These are phyloP conservation scores for Gymnopilus junonius DNA, from an alignment of 768 basidiomycete genomes.

Conservation along the genomic window DNA sequence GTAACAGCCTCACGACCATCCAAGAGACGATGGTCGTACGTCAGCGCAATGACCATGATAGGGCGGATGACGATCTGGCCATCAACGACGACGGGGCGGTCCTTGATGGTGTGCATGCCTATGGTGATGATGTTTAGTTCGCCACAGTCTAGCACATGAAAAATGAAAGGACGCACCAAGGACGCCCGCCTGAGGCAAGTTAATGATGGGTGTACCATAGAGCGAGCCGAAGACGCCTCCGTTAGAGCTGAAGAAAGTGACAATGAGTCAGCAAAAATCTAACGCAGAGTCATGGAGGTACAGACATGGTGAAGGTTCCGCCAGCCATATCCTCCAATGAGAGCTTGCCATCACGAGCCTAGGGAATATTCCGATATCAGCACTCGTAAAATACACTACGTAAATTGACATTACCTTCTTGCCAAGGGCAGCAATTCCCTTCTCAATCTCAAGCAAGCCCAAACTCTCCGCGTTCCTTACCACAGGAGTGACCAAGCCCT, in stretches of 20 bases:
- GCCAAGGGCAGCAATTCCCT: slow-evolving; percentile 87
- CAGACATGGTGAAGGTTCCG: slow-evolving; percentile 97
- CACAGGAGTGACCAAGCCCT: slow-evolving; percentile 96
- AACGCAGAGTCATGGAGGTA: slow-evolving; percentile 12
- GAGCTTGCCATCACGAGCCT: slow-evolving; percentile 91
- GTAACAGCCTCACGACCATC: slow-evolving; percentile 97
- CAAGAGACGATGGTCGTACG: slow-evolving; percentile 94
- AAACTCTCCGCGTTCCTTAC: slow-evolving; percentile 88
- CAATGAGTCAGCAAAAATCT: neutral
- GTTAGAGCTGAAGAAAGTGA: slow-evolving; percentile 72
- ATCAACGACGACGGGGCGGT: slow-evolving; percentile 86
- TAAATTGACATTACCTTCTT: slow-evolving; percentile 65
- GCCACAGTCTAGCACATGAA: neutral
- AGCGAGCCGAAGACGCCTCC: slow-evolving; percentile 98
- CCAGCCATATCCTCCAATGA: slow-evolving; percentile 99
- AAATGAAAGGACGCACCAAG: slow-evolving; percentile 56
- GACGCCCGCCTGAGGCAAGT: slow-evolving; percentile 93
- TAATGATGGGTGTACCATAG: slow-evolving; percentile 99
- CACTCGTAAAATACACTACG: neutral
- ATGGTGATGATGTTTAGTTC: slow-evolving; percentile 1
- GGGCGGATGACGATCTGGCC: slow-evolving; percentile 97
- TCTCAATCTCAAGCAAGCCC: slow-evolving; percentile 90
- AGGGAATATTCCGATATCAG: neutral
- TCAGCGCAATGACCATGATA: slow-evolving; percentile 93
- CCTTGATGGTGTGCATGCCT: slow-evolving; percentile 97